Percentiles rank a stretch among this genome's conserved stretches.
Evolutionary conservation across 2,329 filamentous ascomycete species (phyloP).

Genomic region (Biscogniauxia sp.): DNA sequence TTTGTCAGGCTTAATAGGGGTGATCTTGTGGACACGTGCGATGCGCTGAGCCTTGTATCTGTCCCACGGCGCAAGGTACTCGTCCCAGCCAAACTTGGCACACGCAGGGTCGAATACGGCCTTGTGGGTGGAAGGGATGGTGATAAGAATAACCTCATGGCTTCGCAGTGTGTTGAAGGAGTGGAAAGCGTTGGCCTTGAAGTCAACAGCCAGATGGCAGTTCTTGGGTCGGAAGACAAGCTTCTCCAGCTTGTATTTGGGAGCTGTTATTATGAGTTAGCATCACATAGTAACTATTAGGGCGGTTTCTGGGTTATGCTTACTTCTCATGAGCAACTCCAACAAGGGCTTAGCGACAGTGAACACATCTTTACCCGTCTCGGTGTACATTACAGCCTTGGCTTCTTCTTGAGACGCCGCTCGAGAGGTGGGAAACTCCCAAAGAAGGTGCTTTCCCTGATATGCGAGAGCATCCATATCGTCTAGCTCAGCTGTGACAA

Average conservation of each 20-base stretch:
- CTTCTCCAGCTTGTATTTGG: not conserved
- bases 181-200: not conserved
- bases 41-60: not conserved
- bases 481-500: not conserved
- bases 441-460: not conserved
- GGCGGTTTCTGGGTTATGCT: not conserved
- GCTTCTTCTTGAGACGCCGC: not conserved
- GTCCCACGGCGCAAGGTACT: conserved; percentile 1
- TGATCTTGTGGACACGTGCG: not conserved
- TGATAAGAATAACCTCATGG: conserved; percentile 1
- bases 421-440: not conserved
- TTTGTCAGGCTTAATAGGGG: not conserved
- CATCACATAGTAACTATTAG: not conserved
- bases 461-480: not conserved
- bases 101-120: not conserved
- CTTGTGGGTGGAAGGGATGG: not conserved
- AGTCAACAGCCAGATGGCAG: not conserved
- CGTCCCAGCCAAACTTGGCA: conserved; percentile 3
- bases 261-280: not conserved
- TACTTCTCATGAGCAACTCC: not conserved
- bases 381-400: not conserved
- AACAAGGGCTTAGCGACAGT: not conserved
- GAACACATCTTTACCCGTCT: not conserved
- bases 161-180: not conserved
- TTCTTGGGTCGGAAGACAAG: not conserved